These are phyloP conservation scores for Fusarium guadeloupense DNA, from an alignment of 2,329 filamentous ascomycete genomes.

Conservation along the genomic window DNA sequence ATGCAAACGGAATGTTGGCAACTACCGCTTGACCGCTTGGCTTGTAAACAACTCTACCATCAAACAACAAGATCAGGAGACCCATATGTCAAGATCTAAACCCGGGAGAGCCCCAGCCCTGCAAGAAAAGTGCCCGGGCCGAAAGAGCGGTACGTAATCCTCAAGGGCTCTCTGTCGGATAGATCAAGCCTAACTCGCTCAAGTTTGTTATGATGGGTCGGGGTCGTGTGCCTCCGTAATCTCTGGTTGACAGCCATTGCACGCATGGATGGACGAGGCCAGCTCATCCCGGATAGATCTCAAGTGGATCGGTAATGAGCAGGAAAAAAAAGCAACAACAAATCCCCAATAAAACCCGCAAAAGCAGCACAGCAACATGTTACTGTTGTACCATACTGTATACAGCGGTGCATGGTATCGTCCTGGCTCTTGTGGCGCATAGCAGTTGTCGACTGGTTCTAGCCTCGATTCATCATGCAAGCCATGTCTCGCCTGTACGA, in stretches of 20 bases:
- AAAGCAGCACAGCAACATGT: conserved; percentile 11
- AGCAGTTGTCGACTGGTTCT: conserved; percentile 24
- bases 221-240: conserved; percentile 35
- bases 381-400: conserved; percentile 17
- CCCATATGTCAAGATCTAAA: conserved; percentile 30
- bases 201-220: conserved; percentile 21
- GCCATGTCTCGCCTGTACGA: conserved; percentile 37
- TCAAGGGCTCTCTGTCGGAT: conserved; percentile 13
- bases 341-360: conserved; percentile 8
- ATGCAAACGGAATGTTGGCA: conserved; percentile 11
- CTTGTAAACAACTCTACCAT: neutral
- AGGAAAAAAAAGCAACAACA: conserved; percentile 15
- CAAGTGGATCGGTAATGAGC: conserved; percentile 24
- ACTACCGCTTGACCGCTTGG: too few relatives aligned
- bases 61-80: conserved; percentile 3
- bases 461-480: conserved; percentile 35
- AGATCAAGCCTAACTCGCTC: conserved; percentile 19
- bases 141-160: conserved; percentile 34
- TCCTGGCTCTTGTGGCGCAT: conserved; percentile 29
- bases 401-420: conserved; percentile 7
- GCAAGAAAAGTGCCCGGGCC: conserved; percentile 8
- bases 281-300: conserved; percentile 37
- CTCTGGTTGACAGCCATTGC: conserved; percentile 18
- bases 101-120: conserved; percentile 7
- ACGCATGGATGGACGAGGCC: conserved; percentile 6